Percentiles rank a stretch among this genome's conserved stretches.
Evolutionary conservation across 768 basidiomycete genomes (phyloP).

Genomic region (Boletus huronensis): DNA sequence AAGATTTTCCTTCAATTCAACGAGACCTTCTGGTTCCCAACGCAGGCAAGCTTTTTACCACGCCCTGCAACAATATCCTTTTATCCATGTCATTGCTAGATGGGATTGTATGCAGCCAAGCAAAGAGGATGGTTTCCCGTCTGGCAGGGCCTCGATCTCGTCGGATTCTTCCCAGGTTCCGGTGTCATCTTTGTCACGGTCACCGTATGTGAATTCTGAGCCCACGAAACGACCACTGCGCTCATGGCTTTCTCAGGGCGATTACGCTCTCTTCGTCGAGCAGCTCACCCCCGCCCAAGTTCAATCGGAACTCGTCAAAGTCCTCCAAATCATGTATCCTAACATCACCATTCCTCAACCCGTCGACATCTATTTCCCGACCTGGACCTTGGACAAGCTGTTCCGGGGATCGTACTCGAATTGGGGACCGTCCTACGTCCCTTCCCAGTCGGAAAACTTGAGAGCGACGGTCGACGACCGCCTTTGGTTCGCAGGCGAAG

Average conservation of each 20-base stretch:
- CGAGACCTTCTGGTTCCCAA: slow-evolving; percentile 56
- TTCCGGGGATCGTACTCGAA: slow-evolving; percentile 53
- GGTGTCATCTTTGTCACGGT: slow-evolving; percentile 39
- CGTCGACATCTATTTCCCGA: slow-evolving; percentile 50
- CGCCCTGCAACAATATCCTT: background rate
- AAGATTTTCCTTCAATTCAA: slow-evolving; percentile 67
- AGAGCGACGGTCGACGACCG: slow-evolving; percentile 47
- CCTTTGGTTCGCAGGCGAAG: slow-evolving; percentile 64
- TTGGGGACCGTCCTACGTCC: slow-evolving; percentile 61
- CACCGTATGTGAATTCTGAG: slow-evolving; percentile 12
- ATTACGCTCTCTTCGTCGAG: slow-evolving; percentile 57
- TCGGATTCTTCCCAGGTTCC: slow-evolving; percentile 57
- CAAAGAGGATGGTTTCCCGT: slow-evolving; percentile 60
- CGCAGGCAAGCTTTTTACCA: slow-evolving; percentile 29
- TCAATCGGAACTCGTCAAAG: slow-evolving; percentile 48
- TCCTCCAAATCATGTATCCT: slow-evolving; percentile 57
- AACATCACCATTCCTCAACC: slow-evolving; percentile 51
- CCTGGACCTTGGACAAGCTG: slow-evolving; percentile 53
- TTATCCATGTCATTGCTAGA: slow-evolving; percentile 7
- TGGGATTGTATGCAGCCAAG: slow-evolving; percentile 53
- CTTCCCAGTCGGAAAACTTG: slow-evolving; percentile 49
- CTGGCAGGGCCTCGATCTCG: slow-evolving; percentile 62
- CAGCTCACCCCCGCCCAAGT: slow-evolving; percentile 45
- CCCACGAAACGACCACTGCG: background rate
- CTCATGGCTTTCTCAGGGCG: slow-evolving; percentile 40